Conservation (phyloP, 1,139 yeast species). For the Suhomyces chickasaworum region DNA sequence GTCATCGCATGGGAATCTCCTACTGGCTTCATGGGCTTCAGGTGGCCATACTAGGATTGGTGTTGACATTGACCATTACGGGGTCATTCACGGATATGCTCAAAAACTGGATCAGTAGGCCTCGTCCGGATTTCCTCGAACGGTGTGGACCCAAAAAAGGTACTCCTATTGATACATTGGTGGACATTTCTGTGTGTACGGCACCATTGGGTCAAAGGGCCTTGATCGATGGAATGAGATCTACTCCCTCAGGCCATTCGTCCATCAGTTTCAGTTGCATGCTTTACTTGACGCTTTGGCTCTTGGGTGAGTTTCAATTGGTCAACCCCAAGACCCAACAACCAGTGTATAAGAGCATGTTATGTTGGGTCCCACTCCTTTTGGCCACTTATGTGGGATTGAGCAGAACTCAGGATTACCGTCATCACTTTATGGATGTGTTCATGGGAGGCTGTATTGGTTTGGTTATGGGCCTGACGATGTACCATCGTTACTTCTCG, state of each 20-base stretch:
- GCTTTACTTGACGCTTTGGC: slow-evolving; percentile 54
- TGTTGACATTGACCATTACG: slow-evolving; percentile 45
- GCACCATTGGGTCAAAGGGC: slow-evolving; percentile 37
- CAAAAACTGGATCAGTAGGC: slow-evolving; percentile 77
- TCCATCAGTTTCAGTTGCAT: slow-evolving; percentile 46
- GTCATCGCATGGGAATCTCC: slow-evolving; percentile 10
- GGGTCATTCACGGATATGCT: slow-evolving; percentile 61
- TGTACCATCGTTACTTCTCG: slow-evolving; percentile 55
- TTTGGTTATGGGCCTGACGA: slow-evolving; percentile 43
- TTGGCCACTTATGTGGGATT: slow-evolving; percentile 45
- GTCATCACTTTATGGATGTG: slow-evolving; percentile 76
- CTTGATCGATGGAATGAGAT: slow-evolving; percentile 47
- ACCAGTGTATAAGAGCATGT: slow-evolving; percentile 16
- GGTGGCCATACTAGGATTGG: slow-evolving; percentile 54
- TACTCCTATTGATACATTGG: slow-evolving; percentile 41
- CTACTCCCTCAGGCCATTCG: slow-evolving; percentile 52
- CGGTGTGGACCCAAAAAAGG: slow-evolving; percentile 58
- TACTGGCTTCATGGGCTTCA: slow-evolving; percentile 38
- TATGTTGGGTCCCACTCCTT: slow-evolving; percentile 18
- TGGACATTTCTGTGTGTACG: slow-evolving; percentile 42
- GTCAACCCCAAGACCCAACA: slow-evolving; percentile 12
- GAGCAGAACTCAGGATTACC: slow-evolving; percentile 69
- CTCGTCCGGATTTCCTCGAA: slow-evolving; percentile 76
- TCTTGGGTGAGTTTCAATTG: slow-evolving; percentile 55
- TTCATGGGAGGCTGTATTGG: slow-evolving; percentile 60